Base-by-base conservation (phyloP, 441 rosid species). In the Dalechampia spathulata region DNA sequence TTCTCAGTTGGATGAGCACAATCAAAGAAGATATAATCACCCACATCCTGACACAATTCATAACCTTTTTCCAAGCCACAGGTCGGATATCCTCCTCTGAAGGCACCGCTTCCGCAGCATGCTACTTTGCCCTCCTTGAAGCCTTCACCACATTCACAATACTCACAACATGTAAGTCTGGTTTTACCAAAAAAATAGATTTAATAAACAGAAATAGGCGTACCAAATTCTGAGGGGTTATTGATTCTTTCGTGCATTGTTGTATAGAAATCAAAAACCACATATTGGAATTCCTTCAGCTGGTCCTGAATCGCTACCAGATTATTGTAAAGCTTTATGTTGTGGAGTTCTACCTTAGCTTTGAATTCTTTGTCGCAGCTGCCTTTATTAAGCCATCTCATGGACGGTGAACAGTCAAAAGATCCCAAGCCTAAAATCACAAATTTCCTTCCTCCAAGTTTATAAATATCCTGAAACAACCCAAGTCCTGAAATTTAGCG, bases 391-490 rank as follows among this genome's bases (percentile, higher is more conserved):
- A 42, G 49, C 39, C 9, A 38, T 42, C 40, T 43, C 6, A 8
- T 8, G 13, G 0, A 0, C 4, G 60, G 60, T 12, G 17, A 1
- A 57, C 52, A 32, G 21, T n/a, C 52, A 9, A 8, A 9, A 0
- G 30, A 1, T 2, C 30, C 61, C 12, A 57, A 0, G 2, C 37
- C 26, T 13, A n/a, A 1, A 28, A 27, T 6, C 1, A 16, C 40
- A 28, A 42, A 30, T 56, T 6, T 56, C 19, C 60, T 56, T 43
- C 50, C 51, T 7, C 60, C 60, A 26, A 17, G 23, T 19, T 57
- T 47, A 13, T 47, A 58, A 15, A 58, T 47, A 13, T 47, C 52
- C 52, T 46, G 36, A 48, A 21, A 36, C n/a, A n/a, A n/a, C n/a
- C n/a, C n/a, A n/a, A n/a, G n/a, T n/a, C n/a, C n/a, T n/a, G n/a